These are phyloP conservation scores for Fraxinus angustifolia DNA, from an alignment of 305 asterid genomes.

Conservation along the genomic window DNA sequence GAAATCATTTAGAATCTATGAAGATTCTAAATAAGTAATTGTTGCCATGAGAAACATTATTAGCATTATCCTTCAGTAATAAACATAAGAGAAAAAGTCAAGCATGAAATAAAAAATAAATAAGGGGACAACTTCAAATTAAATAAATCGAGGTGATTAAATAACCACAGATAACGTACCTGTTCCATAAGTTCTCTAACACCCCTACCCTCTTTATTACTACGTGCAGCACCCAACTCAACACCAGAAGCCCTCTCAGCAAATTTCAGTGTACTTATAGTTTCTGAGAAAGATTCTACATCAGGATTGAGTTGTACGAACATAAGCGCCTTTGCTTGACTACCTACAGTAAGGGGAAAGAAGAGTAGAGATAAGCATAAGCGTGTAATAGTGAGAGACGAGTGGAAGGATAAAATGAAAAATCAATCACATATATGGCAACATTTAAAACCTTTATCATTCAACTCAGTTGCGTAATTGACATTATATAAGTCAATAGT, in stretches of 20 bases:
- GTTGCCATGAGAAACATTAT: background rate
- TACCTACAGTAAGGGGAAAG: constrained; percentile 46
- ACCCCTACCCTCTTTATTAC: constrained; percentile 86
- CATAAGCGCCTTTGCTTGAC: constrained; percentile 97
- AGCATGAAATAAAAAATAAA: constrained; percentile 1
- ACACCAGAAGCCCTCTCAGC: constrained; percentile 98
- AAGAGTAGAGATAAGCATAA: background rate
- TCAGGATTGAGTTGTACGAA: constrained; percentile 95
- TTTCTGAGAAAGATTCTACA: constrained; percentile 80
- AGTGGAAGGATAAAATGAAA: background rate
- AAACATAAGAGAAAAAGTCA: background rate
- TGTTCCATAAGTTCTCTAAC: constrained; percentile 93
- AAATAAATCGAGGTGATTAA: constrained; percentile 1
- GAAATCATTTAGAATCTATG: background rate
- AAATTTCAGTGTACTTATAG: constrained; percentile 84
- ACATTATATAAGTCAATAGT: constrained; percentile 5
- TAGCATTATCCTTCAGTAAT: background rate
- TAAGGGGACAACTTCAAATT: background rate
- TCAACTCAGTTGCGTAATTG: constrained; percentile 4
- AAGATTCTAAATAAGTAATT: background rate
- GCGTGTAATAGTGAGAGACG: background rate
- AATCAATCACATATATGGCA: background rate
- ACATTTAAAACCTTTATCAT: constrained; percentile 2
- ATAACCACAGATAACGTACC: constrained; percentile 38
- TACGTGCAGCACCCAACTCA: constrained; percentile 89